These are phyloP conservation scores for Polyplosphaeria fusca DNA, from an alignment of 495 filamentous ascomycete species.

Conservation along the genomic window DNA sequence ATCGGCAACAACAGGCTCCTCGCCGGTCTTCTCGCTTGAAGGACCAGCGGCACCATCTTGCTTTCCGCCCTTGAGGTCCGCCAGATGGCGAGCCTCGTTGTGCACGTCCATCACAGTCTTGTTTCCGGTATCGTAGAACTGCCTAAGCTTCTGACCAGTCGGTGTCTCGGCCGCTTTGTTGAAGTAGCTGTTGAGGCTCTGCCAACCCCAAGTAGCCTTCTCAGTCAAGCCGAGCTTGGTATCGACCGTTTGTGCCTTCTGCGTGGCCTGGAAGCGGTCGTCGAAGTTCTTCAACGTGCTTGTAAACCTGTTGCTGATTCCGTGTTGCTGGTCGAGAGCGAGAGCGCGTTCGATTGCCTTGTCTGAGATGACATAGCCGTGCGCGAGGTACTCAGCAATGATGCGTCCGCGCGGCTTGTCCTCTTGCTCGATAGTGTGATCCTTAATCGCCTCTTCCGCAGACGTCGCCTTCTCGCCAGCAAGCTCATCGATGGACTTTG, in stretches of 20 bases:
- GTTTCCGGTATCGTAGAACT: conserved; percentile 76
- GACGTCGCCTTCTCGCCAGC: conserved; percentile 44
- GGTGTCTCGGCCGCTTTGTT: conserved; percentile 85
- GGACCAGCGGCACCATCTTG: conserved; percentile 24
- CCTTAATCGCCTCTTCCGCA: conserved; percentile 43
- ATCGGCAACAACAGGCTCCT: conserved; percentile 32
- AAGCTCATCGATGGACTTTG: conserved; percentile 62
- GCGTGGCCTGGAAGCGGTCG: conserved; percentile 65
- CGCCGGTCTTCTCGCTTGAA: conserved; percentile 15
- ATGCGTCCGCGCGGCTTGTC: conserved; percentile 93
- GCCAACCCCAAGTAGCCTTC: conserved; percentile 61
- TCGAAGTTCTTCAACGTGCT: conserved; percentile 71
- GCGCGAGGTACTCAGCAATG: conserved; percentile 89
- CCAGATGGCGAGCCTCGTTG: conserved; percentile 78
- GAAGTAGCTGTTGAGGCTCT: conserved; percentile 75
- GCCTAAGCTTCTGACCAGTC: conserved; percentile 76
- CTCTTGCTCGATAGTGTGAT: conserved; percentile 77
- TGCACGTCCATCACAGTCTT: conserved; percentile 93
- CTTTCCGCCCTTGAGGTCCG: conserved; percentile 77
- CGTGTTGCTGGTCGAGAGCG: conserved; percentile 85
- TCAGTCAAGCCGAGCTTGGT: conserved; percentile 75
- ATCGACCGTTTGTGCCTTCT: conserved; percentile 73
- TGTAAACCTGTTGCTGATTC: conserved; percentile 74
- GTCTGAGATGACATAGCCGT: conserved; percentile 87
- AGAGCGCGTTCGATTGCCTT: conserved; percentile 80